Evolutionary conservation across 148 eudicot species (phyloP), one percentile per base, ranked within the genome.

Genomic region (Drosera capensis): DNA sequence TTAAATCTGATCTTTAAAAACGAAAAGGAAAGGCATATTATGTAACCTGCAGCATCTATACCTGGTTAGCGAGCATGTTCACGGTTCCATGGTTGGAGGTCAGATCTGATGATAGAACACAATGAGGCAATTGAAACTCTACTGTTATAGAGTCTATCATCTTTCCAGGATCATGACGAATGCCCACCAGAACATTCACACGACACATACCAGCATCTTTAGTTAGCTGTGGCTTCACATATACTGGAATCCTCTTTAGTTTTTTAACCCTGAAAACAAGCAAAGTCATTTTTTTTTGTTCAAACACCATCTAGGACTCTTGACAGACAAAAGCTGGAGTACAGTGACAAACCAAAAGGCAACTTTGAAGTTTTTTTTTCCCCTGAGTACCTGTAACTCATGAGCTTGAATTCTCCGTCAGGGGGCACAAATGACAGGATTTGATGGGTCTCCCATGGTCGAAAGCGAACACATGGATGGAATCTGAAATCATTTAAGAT

Each of bases 361-460:
- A n/a, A n/a, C n/a, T n/a, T n/a, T n/a, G n/a, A n/a, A n/a, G n/a
- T n/a, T n/a, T n/a, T n/a, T n/a, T n/a, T n/a, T n/a, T n/a, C n/a
- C 24, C 22, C n/a, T n/a, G n/a, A n/a, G n/a, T n/a, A 80, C 97
- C 97, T 90, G 73, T 90, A 90, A 53, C 85, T 80, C 97, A 90
- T 80, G 67, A 90, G 84, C 86, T 90, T 90, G 62, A 90, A 90
- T 28, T 72, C 63, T 61, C 97, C 95, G 69, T 90, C 94, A 37
- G 97, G 95, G 49, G 97, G 97, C 39, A 84, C 93, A 66, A 90
- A 90, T 7, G 97, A 90, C 45, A 90, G 62, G 46, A 80, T 56
- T 57, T 90, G 95, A 48, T 68, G 46, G 0, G 95, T 71, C 58
- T 90, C 97, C 95, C 95, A 90, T 16, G 97, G 95, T 51, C 87